Conservation (phyloP, 2,329 filamentous ascomycete genomes). For the Aspergillus sp. region DNA sequence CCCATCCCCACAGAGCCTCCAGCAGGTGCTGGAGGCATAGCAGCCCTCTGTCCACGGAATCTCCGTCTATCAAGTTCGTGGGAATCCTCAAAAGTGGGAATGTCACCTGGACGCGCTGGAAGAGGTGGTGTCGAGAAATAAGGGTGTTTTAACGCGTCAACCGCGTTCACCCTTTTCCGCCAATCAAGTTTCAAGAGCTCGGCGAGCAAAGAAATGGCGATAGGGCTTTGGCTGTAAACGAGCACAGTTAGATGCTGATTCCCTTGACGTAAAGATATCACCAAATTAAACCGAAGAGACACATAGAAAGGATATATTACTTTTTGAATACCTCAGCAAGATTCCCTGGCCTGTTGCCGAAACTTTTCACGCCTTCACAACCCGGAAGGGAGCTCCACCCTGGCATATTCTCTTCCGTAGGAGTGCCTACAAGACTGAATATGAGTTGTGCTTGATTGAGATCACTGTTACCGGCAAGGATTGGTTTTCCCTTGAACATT, state of each 20-base stretch:
- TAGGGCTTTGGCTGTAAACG: conserved; percentile 58
- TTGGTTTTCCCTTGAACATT: conserved; percentile 93
- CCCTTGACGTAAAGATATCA: background rate
- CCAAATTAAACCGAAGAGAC: background rate
- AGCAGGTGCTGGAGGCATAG: conserved; percentile 84
- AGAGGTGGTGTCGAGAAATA: conserved; percentile 82
- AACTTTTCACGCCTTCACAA: conserved; percentile 70
- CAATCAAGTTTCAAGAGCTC: conserved; percentile 88
- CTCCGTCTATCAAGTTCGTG: conserved; percentile 95
- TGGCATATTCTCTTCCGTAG: conserved; percentile 88
- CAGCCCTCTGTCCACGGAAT: conserved; percentile 80
- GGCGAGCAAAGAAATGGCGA: conserved; percentile 74
- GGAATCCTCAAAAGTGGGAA: conserved; percentile 91
- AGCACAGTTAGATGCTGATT: conserved; percentile 17
- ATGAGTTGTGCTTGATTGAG: conserved; percentile 88
- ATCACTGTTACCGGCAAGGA: conserved; percentile 86
- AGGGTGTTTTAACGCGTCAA: conserved; percentile 86
- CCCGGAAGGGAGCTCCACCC: conserved; percentile 82
- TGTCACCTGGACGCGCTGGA: conserved; percentile 77
- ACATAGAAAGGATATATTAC: conserved; percentile 38
- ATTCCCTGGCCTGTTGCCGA: conserved; percentile 61
- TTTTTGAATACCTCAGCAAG: conserved; percentile 74
- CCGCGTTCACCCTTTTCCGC: conserved; percentile 83
- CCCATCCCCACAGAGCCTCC: conserved; percentile 83
- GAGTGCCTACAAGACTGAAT: conserved; percentile 87